phyloP scores from a whole-genome alignment of 2,329 filamentous ascomycete genomes.

The Elsinoe necatrix region DNA sequence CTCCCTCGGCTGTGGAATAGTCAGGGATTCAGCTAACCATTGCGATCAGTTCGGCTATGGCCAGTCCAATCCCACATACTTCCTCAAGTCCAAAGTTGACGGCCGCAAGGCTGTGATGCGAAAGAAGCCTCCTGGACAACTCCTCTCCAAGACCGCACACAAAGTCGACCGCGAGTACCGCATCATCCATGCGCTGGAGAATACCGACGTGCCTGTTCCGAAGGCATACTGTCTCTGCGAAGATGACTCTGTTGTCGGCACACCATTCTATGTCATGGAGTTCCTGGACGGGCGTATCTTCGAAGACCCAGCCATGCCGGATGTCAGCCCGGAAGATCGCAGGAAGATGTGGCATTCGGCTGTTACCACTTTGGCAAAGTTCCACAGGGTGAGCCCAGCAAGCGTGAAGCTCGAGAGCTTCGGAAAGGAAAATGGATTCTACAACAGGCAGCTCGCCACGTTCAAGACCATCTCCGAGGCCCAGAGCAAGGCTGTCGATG shows the following conservation, averaged over 20 bases:
- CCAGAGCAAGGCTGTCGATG: conserved; percentile 67
- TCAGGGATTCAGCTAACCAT: conserved; percentile 1
- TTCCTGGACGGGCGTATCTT: conserved; percentile 92
- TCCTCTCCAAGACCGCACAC: conserved; percentile 89
- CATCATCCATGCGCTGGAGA: conserved; percentile 73
- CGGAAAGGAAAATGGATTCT: conserved; percentile 70
- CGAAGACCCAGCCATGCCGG: conserved; percentile 76
- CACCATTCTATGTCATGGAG: conserved; percentile 94
- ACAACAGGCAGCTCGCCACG: conserved; percentile 74
- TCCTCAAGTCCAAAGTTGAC: conserved; percentile 64
- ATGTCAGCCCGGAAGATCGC: conserved; percentile 58
- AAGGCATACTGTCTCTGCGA: conserved; percentile 78
- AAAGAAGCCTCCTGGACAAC: conserved; percentile 94
- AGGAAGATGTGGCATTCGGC: conserved; percentile 79
- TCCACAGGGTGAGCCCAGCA: conserved; percentile 65
- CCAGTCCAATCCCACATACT: conserved; percentile 95
- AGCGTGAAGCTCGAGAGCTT: conserved; percentile 62
- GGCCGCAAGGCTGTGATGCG: conserved; percentile 70
- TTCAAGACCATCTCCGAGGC: conserved; percentile 69
- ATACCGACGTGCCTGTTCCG: conserved; percentile 78
- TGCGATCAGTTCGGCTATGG: conserved; percentile 77
- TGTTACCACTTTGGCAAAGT: conserved; percentile 70
- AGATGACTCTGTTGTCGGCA: conserved; percentile 70
- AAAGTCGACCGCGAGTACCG: conserved; percentile 93
- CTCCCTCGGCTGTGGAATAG: neutral